Base-by-base conservation (phyloP, 441 rosid genomes). In the Kokia cookei region DNA sequence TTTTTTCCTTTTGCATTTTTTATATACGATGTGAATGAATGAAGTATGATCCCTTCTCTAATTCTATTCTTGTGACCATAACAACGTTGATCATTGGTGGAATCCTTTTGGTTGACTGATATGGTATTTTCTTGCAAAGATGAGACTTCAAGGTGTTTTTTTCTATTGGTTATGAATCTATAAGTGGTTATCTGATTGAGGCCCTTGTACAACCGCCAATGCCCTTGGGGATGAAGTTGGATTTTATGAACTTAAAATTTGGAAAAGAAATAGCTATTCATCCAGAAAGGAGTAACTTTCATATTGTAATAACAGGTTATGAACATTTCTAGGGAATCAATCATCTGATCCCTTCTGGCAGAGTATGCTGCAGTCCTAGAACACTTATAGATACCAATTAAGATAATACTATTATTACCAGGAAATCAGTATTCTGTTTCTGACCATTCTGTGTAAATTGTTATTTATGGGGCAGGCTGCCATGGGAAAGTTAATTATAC, bases 401-500 rank as follows among this genome's bases (percentile, higher is more conserved):
- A 4, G 42, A 27, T 48, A 19, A 27, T 48, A 67, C 37, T 27
- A 27, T 42, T 65, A 68, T 29, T 50, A 29, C 45, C 53, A 48
- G 22, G 9, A 67, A 51, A 32, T 19, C 17, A 67, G 71, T 48
- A 40, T 76, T 65, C 10, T 13, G 45, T 50, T 45, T 43, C 70
- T 42, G 47, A 73, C 75, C 42, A 60, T 15, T 42, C 54, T 27
- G 67, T 45, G 45, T 47, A 60, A 60, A 45, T 45, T 27, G 42
- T 26, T 57, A 42, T 64, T 62, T 48, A 55, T 77, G 59, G 48
- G 53, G 73, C 88, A 88, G 90, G 88, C 82, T 80, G 84, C 80
- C 78, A 87, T 90, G 62, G 89, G 79, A 72, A 87, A 77, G 83
- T 76, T 86, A 78, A 78, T 64, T 62, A 43, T 84, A 80, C 91